Evolutionary conservation across 108 stramenopile species (phyloP).

Genomic region (Craspedostauros australis): DNA sequence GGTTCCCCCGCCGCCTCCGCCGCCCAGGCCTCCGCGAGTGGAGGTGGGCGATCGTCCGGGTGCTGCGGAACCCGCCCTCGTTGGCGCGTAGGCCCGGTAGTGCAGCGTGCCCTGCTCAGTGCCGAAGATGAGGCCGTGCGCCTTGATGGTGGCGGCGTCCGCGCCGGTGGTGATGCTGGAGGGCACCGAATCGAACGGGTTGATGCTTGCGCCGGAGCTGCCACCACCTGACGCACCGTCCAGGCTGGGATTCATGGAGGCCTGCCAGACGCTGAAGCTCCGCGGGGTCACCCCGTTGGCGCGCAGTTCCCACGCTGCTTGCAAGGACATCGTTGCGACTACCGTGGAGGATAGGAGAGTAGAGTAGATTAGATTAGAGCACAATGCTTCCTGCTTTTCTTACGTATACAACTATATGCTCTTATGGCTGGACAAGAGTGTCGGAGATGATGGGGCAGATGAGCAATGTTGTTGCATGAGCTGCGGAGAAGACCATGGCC

Average conservation of each 20-base stretch:
- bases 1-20: background rate
- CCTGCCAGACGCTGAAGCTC: slow-evolving; percentile 28
- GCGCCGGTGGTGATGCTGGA: background rate
- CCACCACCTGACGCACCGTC: background rate
- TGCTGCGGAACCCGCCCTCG: background rate
- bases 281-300: slow-evolving; percentile 16
- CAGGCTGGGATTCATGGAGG: slow-evolving; percentile 7
- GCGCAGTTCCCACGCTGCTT: slow-evolving; percentile 39
- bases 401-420: too few species aligned
- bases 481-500: too few species aligned
- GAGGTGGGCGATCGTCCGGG: too few species aligned
- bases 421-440: too few species aligned
- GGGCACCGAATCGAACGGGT: slow-evolving; percentile 22
- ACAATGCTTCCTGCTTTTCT: too few species aligned
- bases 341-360: too few species aligned
- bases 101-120: slow-evolving; percentile 76
- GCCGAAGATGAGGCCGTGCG: slow-evolving; percentile 51
- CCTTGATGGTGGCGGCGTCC: slow-evolving; percentile 13
- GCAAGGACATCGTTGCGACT: slow-evolving; percentile 44
- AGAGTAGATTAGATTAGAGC: too few species aligned
- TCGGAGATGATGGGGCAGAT: too few species aligned
- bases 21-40: background rate
- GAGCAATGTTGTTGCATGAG: too few species aligned
- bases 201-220: slow-evolving; percentile 11
- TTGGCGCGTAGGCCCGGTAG: slow-evolving; percentile 45